These are phyloP conservation scores for Glycyrrhiza uralensis DNA, from an alignment of 306 rosid species.

Conservation along the genomic window DNA sequence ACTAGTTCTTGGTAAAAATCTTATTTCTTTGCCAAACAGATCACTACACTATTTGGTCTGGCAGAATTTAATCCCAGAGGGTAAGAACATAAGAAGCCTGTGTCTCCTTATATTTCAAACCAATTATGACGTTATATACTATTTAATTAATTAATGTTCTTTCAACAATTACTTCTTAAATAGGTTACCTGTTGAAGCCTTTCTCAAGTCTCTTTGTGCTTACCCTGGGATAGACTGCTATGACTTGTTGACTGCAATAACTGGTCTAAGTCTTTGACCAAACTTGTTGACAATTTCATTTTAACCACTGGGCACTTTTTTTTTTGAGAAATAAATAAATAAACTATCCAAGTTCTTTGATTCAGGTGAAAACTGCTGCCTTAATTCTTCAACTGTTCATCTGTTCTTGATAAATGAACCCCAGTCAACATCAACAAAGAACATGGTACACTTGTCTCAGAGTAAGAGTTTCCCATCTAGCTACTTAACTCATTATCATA, in stretches of 20 bases:
- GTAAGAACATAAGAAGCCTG: constrained; percentile 37
- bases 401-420: constrained; percentile 66
- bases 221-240: constrained; percentile 57
- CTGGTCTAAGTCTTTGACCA: constrained; percentile 42
- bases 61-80: constrained; percentile 74
- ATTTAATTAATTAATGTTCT: constrained; percentile 4
- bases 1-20: no score
- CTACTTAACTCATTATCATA: neutral
- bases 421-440: constrained; percentile 78
- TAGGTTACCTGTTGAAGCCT: constrained; percentile 43
- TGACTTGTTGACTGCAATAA: constrained; percentile 50
- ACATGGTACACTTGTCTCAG: constrained; percentile 83
- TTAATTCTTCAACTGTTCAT: constrained; percentile 70
- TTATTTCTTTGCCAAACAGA: constrained; percentile 36
- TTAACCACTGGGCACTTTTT: neutral
- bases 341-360: neutral
- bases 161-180: neutral
- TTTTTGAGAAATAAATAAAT: no score
- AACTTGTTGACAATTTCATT: neutral
- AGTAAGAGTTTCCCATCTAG: constrained; percentile 40
- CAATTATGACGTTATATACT: neutral
- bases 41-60: constrained; percentile 46
- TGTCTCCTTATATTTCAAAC: neutral
- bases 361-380: constrained; percentile 78
- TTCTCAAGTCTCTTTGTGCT: constrained; percentile 47